These are phyloP conservation scores for Cryphonectria naterciae DNA, from an alignment of 2,329 filamentous ascomycete genomes.

Conservation along the genomic window DNA sequence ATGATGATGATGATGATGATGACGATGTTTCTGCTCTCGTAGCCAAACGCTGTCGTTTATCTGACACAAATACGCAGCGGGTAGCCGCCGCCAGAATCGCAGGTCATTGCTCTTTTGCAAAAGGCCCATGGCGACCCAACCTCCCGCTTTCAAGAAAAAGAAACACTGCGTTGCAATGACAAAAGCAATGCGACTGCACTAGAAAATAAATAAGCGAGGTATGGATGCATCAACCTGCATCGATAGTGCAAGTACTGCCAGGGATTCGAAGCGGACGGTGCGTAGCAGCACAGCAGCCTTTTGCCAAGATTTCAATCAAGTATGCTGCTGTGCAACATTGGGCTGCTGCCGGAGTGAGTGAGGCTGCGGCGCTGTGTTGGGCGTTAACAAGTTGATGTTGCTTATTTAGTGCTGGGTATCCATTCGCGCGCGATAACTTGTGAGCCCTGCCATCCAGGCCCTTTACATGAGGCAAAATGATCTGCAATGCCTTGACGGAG, in stretches of 20 bases:
- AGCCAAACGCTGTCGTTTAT: not conserved
- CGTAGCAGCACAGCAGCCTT: not conserved
- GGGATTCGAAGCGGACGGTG: not conserved
- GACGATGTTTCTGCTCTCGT: not conserved
- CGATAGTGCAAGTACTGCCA: not conserved
- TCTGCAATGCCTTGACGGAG: slow-evolving; percentile 9
- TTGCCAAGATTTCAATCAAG: not conserved
- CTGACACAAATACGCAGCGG: not conserved
- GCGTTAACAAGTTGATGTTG: not conserved
- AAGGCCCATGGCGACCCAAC: not conserved
- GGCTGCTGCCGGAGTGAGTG: not conserved
- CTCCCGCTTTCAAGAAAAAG: not conserved
- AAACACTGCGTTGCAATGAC: not conserved
- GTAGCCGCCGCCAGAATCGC: not conserved
- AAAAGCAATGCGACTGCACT: not conserved
- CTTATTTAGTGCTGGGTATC: not conserved
- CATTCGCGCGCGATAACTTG: slow-evolving; percentile 18
- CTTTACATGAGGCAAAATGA: slow-evolving; percentile 19
- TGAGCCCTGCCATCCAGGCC: slow-evolving; percentile 10
- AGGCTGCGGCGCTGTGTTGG: slow-evolving; percentile 7
- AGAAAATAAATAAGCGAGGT: not conserved
- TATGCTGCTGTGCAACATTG: slow-evolving; percentile 19
- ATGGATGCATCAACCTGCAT: not conserved
- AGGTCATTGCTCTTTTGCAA: not conserved
- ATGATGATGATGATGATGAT: not conserved